These are phyloP conservation scores for Dentiscutata heterogama DNA, from an alignment of 371 early-diverging fungal species.

Conservation along the genomic window DNA sequence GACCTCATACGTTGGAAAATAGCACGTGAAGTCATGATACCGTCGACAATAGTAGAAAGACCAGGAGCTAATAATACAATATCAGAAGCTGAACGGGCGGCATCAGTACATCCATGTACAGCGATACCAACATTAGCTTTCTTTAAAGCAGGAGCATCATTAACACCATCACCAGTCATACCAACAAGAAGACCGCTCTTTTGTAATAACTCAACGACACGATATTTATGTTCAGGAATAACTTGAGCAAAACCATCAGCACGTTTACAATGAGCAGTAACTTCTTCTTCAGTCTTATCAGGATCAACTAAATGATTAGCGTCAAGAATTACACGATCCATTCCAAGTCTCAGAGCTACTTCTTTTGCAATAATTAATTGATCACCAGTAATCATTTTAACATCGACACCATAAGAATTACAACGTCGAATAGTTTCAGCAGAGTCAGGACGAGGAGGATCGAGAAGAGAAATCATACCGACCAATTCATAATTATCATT, in stretches of 20 bases:
- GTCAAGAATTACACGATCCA: conserved; percentile 83
- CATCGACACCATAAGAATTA: conserved; percentile 79
- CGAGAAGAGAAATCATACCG: conserved; percentile 86
- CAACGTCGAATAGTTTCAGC: conserved; percentile 72
- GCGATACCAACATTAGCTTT: conserved; percentile 81
- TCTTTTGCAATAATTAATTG: conserved; percentile 91
- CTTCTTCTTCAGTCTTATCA: conserved; percentile 84
- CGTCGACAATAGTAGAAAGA: conserved; percentile 88
- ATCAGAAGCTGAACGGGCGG: conserved; percentile 91
- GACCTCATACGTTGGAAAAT: conserved; percentile 94
- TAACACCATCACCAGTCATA: conserved; percentile 94
- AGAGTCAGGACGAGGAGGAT: conserved; percentile 85
- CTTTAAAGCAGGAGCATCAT: conserved; percentile 93
- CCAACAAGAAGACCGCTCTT: conserved; percentile 76
- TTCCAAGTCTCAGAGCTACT: conserved; percentile 86
- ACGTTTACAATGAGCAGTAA: conserved; percentile 81
- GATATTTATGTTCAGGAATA: conserved; percentile 96
- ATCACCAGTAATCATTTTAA: conserved; percentile 94
- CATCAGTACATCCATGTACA: conserved; percentile 90
- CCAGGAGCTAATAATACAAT: conserved; percentile 89
- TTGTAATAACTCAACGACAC: conserved; percentile 90
- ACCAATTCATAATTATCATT: conserved; percentile 75
- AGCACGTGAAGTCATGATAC: conserved; percentile 80
- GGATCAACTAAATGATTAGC: conserved; percentile 83
- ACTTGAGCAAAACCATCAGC: conserved; percentile 97